Conservation (phyloP, 1,284 basidiomycete species). For the Coriolopsis trogii region DNA sequence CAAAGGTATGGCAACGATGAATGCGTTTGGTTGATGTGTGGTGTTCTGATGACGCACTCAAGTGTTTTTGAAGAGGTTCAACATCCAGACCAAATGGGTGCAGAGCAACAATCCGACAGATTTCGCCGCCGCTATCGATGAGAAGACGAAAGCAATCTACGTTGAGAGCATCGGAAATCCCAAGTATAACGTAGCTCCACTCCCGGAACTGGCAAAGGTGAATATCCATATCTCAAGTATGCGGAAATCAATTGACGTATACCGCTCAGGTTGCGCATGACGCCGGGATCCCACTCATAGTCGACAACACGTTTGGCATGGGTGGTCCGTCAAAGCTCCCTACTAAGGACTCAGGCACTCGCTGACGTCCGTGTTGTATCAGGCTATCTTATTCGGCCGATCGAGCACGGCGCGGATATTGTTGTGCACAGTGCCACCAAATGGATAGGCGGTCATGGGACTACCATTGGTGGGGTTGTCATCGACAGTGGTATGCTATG, state of each 20-base stretch:
- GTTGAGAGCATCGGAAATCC: slow-evolving; percentile 90
- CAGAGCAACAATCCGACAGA: slow-evolving; percentile 60
- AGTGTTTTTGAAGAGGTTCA: slow-evolving; percentile 81
- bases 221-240: slow-evolving; percentile 5
- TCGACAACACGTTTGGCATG: slow-evolving; percentile 92
- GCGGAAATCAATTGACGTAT: no score
- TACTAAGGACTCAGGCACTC: not conserved
- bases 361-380: not conserved
- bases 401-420: slow-evolving; percentile 81
- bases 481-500: slow-evolving; percentile 63
- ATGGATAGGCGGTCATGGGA: slow-evolving; percentile 92
- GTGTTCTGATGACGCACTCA: no score
- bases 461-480: slow-evolving; percentile 84
- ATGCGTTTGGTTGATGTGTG: not conserved
- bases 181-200: slow-evolving; percentile 70
- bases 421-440: slow-evolving; percentile 90
- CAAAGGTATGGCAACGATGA: slow-evolving; percentile 58
- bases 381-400: slow-evolving; percentile 76
- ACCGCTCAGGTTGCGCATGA: slow-evolving; percentile 60
- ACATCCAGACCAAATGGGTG: slow-evolving; percentile 82
- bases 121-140: slow-evolving; percentile 77
- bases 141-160: slow-evolving; percentile 80
- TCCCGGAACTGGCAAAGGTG: slow-evolving; percentile 77
- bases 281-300: slow-evolving; percentile 76
- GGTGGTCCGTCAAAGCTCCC: slow-evolving; percentile 49